Percentiles rank a stretch among this genome's conserved stretches.
These are phyloP conservation scores for Sporisorium iseilematis-ciliati DNA, from an alignment of 1,284 basidiomycete species.

Conservation along the genomic window DNA sequence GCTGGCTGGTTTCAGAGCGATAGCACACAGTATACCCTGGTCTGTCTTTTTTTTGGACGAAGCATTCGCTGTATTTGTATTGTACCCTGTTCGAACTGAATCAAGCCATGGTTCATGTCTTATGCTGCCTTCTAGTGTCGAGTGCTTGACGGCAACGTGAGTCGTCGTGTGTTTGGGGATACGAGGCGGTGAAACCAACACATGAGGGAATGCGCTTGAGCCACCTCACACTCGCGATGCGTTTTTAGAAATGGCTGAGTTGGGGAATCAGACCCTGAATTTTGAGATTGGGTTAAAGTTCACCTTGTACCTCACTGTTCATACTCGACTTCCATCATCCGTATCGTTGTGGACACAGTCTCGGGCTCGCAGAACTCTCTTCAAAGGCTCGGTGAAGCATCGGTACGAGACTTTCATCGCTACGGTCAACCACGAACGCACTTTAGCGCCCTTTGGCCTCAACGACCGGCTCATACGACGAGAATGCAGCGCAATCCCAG, in stretches of 20 bases:
- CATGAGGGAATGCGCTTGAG: constrained; percentile 1
- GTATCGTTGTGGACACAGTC: too few species aligned
- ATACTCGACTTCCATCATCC: too few species aligned
- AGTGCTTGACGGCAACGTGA: too few species aligned
- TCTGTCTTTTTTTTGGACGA: not conserved
- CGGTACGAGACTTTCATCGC: too few species aligned
- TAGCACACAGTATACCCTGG: constrained; percentile 4
- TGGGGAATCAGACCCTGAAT: constrained; percentile 14
- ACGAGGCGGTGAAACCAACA: not conserved
- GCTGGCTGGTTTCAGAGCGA: not conserved
- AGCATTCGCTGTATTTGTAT: not conserved
- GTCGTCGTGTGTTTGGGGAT: not conserved
- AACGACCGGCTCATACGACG: not conserved
- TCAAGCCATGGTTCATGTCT: not conserved
- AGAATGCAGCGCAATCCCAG: constrained; percentile 14
- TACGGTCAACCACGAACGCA: too few species aligned
- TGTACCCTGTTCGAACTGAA: not conserved
- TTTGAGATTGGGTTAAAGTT: not conserved
- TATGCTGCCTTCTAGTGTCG: too few species aligned
- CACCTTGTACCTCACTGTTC: not conserved
- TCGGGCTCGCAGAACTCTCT: too few species aligned
- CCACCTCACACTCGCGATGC: too few species aligned
- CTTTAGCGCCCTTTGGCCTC: too few species aligned
- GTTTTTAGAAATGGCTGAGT: not conserved
- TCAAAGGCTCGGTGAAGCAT: too few species aligned